These are phyloP conservation scores for Phytophthora sp. DNA, from an alignment of 352 stramenopile species.

Conservation along the genomic window DNA sequence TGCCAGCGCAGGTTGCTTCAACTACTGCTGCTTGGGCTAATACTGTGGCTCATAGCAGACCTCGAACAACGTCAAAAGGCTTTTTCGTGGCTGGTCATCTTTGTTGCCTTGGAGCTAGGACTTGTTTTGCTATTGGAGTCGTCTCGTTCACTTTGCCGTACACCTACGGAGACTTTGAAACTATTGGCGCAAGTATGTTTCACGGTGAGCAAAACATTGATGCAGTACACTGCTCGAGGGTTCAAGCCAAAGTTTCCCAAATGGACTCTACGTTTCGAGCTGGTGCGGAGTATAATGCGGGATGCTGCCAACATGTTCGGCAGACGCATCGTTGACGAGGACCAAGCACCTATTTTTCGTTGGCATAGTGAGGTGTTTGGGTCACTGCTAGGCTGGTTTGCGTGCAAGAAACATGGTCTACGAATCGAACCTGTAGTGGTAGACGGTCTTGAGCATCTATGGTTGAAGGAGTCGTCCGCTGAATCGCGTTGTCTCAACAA, in stretches of 20 bases:
- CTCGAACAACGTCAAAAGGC: not conserved
- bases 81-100: not conserved
- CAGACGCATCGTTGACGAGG: constrained; percentile 21
- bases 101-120: constrained; percentile 1
- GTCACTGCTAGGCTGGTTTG: constrained; percentile 20
- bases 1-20: constrained; percentile 1
- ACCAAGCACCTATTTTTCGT: constrained; percentile 27
- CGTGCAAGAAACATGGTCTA: constrained; percentile 8
- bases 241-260: constrained; percentile 33
- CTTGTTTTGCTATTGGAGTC: constrained; percentile 7
- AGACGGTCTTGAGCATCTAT: constrained; percentile 41
- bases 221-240: constrained; percentile 12
- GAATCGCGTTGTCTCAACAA: not conserved
- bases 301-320: constrained; percentile 27
- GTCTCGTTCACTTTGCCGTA: constrained; percentile 10
- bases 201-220: not conserved
- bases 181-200: constrained; percentile 1
- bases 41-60: not conserved
- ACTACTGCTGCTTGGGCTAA: not conserved
- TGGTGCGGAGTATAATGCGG: constrained; percentile 27
- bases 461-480: constrained; percentile 18
- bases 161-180: not conserved
- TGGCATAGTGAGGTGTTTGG: constrained; percentile 27
- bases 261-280: constrained; percentile 44
- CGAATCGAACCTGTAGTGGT: constrained; percentile 14